A percentile compares a stretch with the other conserved stretches of the same genome.
phyloP scores from a whole-genome alignment of 306 rosid genomes.

The Rubus idaeus region DNA sequence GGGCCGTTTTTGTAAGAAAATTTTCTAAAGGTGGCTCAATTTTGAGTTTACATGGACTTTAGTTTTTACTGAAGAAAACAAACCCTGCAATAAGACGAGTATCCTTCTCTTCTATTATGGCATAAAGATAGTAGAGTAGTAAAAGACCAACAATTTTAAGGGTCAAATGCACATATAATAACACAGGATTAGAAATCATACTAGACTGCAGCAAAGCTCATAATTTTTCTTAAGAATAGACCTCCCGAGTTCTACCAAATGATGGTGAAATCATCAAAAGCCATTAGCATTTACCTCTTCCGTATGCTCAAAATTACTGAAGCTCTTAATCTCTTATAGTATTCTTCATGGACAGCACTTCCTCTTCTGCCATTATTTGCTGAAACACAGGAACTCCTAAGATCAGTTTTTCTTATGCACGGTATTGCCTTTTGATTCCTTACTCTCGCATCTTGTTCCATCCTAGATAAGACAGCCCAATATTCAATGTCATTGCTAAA shows the following conservation, averaged over 20 bases:
- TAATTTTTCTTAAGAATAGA: not conserved
- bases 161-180: not conserved
- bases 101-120: not conserved
- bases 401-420: slow-evolving; percentile 32
- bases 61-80: not conserved
- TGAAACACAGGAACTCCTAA: slow-evolving; percentile 26
- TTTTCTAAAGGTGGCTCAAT: not conserved
- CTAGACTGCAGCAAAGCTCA: not conserved
- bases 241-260: not conserved
- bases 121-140: not conserved
- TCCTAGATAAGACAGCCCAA: slow-evolving; percentile 47
- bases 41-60: slow-evolving; percentile 1
- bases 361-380: slow-evolving; percentile 34
- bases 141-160: not conserved
- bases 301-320: slow-evolving; percentile 29
- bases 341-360: slow-evolving; percentile 25
- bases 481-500: slow-evolving; percentile 22
- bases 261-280: slow-evolving; percentile 16
- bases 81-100: not conserved
- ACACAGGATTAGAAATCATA: not conserved
- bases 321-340: slow-evolving; percentile 25
- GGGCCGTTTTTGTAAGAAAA: not conserved
- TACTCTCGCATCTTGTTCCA: slow-evolving; percentile 41
- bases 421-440: slow-evolving; percentile 40
- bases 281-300: slow-evolving; percentile 39